Base-by-base conservation (phyloP, 805 yeast genomes). In the Nakazawaea peltata region DNA sequence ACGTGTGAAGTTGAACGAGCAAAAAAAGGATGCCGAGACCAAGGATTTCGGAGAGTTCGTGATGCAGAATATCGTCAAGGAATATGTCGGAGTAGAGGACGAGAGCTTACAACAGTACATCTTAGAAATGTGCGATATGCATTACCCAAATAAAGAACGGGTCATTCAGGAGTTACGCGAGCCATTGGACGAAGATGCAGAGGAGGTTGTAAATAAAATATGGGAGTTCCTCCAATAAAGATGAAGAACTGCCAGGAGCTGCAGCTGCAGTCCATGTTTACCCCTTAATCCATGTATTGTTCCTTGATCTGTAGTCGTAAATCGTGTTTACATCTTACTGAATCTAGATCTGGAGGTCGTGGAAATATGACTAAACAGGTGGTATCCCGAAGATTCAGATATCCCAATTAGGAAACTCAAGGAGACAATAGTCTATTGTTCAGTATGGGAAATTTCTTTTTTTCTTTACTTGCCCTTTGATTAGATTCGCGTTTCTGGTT, bases 31-130 rank as follows among this genome's bases (percentile, higher is more conserved):
- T 30, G 63, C 57, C 15, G 68, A 61, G 30, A 55, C 56, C 22
- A 44, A 46, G 1, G 64, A 63, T 40, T 54, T 74, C 15, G 60
- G 56, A n/a, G 51, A 49, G 3, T 56, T 70, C 31, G 51, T 76
- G 22, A 74, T 65, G 36, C 75, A 73, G 39, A 68, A 62, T 37
- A 48, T 76, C 31, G 82, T n/a, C n/a, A 7, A 21, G 10, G 76
- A 73, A 38, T 69, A 61, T 37, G 49, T 76, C 31, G 82, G 81
- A 1, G 57, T 71, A 30, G 54, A 57, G 33, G 83, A 75, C 41
- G 73, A 68, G 11, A 65, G 69, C 28, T 56, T 76, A 41, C 53
- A 64, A 11, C 60, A 61, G 2, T 69, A 65, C 34, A 59, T 76
- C 19, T 46, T 56, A 24, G 57, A 57, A 23, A 59, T 63, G 34